Base-by-base conservation (phyloP, 129 eudicot species). In the Erigeron canadensis region DNA sequence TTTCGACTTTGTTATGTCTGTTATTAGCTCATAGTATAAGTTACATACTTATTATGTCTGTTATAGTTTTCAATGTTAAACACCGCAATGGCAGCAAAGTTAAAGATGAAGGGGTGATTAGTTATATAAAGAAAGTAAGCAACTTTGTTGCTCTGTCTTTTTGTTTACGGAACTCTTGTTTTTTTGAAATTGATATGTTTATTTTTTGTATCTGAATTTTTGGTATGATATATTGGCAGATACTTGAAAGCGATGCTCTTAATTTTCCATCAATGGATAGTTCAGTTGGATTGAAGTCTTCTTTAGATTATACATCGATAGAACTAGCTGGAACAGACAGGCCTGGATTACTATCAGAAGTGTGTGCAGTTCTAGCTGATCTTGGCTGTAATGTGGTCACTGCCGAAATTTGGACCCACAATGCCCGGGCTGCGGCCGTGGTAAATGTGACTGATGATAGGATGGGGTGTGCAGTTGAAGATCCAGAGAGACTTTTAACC, bases 41-140 rank as follows among this genome's bases (percentile, higher is more conserved):
- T 1, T 43, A 43, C 0, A 1, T 43, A 10, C 9, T 43, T 43
- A 10, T 6, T 43, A 41, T 46, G 16, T 72, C 10, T 81, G 53
- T 46, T 67, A 21, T 86, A 91, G 97, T 91, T 59, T 91, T 91
- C 54, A 78, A 91, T 45, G 97, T 91, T 64, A 75, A 79, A 54
- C 89, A 91, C 65, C 77, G 74, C 13, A 77, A 78, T 44, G 88
- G 95, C 43, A 86, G 77, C 65, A 91, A 91, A 72, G 79, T 91
- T 64, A 80, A 78, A 86, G 95, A 86, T 71, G 82, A 78, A 80
- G 86, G 69, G 42, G 68, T 87, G 65, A 76, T 86, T 65, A 66
- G 55, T 70, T 84, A 85, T 72, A 85, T 90, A 56, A 74, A 83
- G 46, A 70, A 81, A 89, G 97, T 85, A 76, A 42, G 40, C 51